Evolutionary conservation across 1,139 yeast species (phyloP).

Genomic region (Dujonia santamariae): DNA sequence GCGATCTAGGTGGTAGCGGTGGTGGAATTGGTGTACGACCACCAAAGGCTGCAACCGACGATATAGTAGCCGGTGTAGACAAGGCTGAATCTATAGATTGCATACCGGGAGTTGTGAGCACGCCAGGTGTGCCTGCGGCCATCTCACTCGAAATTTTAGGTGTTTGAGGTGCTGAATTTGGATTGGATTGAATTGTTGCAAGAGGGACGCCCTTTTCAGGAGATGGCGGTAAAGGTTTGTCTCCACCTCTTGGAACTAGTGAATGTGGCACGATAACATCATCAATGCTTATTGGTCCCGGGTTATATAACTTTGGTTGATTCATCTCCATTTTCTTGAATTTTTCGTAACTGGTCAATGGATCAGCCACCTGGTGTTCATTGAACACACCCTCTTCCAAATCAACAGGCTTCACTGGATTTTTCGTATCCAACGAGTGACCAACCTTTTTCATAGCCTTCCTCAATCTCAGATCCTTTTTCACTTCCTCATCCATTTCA

Average conservation of each 20-base stretch:
- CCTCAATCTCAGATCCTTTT: constrained; percentile 18
- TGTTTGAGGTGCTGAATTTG: background rate
- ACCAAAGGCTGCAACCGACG: too few species aligned
- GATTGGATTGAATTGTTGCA: background rate
- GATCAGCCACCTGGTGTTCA: constrained; percentile 32
- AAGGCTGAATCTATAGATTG: background rate
- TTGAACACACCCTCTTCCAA: constrained; percentile 30
- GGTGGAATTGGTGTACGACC: constrained; percentile 16
- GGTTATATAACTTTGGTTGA: constrained; percentile 29
- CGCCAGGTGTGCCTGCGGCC: too few species aligned
- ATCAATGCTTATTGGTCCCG: constrained; percentile 18
- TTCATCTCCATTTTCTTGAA: constrained; percentile 27
- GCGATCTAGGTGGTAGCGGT: constrained; percentile 31
- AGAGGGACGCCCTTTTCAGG: background rate
- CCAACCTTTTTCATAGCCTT: constrained; percentile 29
- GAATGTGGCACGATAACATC: constrained; percentile 18
- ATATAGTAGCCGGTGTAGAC: background rate
- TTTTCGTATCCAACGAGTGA: constrained; percentile 22
- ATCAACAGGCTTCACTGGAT: constrained; percentile 27
- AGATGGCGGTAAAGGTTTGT: background rate
- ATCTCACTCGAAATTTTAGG: too few species aligned
- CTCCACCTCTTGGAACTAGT: background rate
- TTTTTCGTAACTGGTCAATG: constrained; percentile 28
- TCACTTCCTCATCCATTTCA: constrained; percentile 30
- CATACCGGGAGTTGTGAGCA: too few species aligned